A percentile compares a stretch with the other conserved stretches of the same genome.
Evolutionary conservation across 1,284 basidiomycete species (phyloP).

Genomic region (Sphagnurus paluster): DNA sequence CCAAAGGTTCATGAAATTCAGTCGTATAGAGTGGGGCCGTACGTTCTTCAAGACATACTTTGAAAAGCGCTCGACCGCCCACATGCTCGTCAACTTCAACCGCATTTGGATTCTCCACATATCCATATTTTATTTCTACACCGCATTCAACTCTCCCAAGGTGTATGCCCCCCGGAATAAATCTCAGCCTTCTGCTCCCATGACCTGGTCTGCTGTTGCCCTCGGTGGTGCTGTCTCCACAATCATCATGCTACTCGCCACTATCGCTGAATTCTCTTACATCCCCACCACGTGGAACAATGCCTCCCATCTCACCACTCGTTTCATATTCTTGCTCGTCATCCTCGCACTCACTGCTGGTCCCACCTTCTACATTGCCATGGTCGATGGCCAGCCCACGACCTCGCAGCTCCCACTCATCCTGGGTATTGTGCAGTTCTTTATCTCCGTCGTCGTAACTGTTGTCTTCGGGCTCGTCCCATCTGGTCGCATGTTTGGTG

Average conservation of each 20-base stretch:
- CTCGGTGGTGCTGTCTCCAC: constrained; percentile 91
- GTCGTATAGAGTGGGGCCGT: constrained; percentile 86
- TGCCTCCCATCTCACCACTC: constrained; percentile 88
- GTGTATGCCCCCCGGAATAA: constrained; percentile 78
- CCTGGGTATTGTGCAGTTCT: constrained; percentile 87
- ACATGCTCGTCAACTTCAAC: constrained; percentile 96
- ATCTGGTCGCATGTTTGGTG: constrained; percentile 93
- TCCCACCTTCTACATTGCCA: constrained; percentile 89
- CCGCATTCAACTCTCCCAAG: constrained; percentile 93
- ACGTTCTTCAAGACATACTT: constrained; percentile 98
- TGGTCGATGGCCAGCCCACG: constrained; percentile 63
- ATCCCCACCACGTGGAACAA: constrained; percentile 99
- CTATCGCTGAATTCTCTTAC: constrained; percentile 90
- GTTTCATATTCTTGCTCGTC: constrained; percentile 84
- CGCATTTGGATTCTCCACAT: constrained; percentile 95
- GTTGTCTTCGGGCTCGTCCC: constrained; percentile 83
- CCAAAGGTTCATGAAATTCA: constrained; percentile 90
- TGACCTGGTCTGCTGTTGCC: constrained; percentile 93
- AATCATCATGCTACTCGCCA: constrained; percentile 88
- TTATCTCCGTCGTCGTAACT: constrained; percentile 80
- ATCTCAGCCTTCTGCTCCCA: constrained; percentile 62
- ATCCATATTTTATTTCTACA: constrained; percentile 92
- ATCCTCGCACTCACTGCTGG: constrained; percentile 86
- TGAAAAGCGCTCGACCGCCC: constrained; percentile 90
- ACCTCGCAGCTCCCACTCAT: constrained; percentile 72